A percentile compares a stretch with the other conserved stretches of the same genome.
These are phyloP conservation scores for Solanum hybrid DNA, from an alignment of 305 asterid species.

Conservation along the genomic window DNA sequence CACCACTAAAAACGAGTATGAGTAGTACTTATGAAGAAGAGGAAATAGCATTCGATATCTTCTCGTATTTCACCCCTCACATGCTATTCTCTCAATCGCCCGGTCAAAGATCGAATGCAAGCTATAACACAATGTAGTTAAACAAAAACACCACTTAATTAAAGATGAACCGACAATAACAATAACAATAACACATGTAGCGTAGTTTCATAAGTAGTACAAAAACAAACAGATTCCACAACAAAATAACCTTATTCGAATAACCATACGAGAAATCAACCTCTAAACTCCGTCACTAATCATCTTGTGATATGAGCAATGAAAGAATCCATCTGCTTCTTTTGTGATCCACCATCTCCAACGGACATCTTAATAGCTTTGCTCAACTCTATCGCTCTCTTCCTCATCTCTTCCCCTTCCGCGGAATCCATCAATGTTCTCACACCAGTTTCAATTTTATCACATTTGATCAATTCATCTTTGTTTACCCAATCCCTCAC, in stretches of 20 bases:
- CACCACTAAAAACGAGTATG: rapidly evolving
- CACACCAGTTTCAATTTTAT: neutral
- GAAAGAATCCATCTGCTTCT: neutral
- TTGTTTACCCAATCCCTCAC: neutral
- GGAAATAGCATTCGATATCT: neutral
- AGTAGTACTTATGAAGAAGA: neutral
- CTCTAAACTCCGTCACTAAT: neutral
- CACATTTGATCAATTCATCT: neutral
- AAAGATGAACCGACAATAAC: rapidly evolving
- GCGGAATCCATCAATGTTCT: neutral
- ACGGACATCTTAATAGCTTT: neutral
- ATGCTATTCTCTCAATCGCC: neutral
- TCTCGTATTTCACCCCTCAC: neutral
- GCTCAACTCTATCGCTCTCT: neutral
- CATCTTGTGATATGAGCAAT: neutral
- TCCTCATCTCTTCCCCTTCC: neutral
- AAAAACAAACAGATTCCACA: neutral
- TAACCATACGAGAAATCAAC: neutral
- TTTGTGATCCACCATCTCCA: neutral
- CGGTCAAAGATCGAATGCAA: neutral
- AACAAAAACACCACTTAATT: neutral
- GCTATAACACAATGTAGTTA: neutral
- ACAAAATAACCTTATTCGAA: neutral
- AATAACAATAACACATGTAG: neutral
- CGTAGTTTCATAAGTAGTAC: too few species aligned